Percentiles rank a stretch among this genome's conserved stretches.
phyloP scores from a whole-genome alignment of 176 grass and related monocot genomes.

The Ensete ventricosum region DNA sequence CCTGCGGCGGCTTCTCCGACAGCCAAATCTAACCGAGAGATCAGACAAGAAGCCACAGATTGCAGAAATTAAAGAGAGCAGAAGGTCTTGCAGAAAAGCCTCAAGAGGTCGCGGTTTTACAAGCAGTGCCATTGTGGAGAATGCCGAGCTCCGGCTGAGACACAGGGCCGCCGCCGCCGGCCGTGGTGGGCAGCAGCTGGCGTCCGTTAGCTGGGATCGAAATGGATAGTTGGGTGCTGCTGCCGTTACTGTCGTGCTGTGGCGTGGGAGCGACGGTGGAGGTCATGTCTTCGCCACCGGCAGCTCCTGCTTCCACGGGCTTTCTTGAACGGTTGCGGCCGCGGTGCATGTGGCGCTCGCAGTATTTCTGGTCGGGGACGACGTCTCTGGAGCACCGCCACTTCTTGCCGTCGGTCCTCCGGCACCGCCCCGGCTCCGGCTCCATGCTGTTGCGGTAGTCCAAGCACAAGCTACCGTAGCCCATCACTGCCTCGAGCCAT shows the following conservation, averaged over 20 bases:
- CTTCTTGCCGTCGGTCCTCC: conserved; percentile 92
- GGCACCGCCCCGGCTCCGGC: conserved; percentile 84
- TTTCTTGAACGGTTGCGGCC: conserved; percentile 99
- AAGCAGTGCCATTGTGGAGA: conserved; percentile 3
- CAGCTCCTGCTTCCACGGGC: conserved; percentile 81
- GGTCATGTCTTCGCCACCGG: conserved; percentile 1
- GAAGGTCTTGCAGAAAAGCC: conserved; percentile 15
- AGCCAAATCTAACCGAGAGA: neutral
- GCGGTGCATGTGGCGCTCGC: conserved; percentile 99
- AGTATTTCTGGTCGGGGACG: conserved; percentile 83
- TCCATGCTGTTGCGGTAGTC: conserved; percentile 95
- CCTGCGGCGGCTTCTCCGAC: neutral
- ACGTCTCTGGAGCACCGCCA: conserved; percentile 92
- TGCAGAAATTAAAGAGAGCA: too few relatives aligned
- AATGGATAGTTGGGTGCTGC: neutral
- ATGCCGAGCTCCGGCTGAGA: conserved; percentile 26
- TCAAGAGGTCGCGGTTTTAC: conserved; percentile 17
- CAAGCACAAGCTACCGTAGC: conserved; percentile 76
- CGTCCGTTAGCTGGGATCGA: neutral
- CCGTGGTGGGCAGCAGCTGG: neutral
- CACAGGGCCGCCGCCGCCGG: conserved; percentile 10
- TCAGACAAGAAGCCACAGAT: neutral
- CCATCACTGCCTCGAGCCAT: conserved; percentile 41
- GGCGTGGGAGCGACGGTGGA: neutral
- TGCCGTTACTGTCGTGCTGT: too few relatives aligned